Evolutionary conservation across 345 rosid genomes (phyloP), one percentile per base, ranked within the genome.

Genomic region (Bretschneidera sinensis): DNA sequence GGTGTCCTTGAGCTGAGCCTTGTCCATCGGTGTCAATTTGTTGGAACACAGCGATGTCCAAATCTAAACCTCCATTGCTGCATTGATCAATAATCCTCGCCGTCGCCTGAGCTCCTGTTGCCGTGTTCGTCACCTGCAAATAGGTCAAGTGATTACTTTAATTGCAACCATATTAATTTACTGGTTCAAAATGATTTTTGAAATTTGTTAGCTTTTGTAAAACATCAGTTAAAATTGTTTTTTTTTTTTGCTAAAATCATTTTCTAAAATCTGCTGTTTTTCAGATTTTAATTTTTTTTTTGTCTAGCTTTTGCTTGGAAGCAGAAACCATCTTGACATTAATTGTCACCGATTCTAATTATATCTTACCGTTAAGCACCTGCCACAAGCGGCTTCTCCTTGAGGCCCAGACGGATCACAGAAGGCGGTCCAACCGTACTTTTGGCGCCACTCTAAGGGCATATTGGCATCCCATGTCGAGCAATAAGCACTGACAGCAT

Each of bases 81-180:
- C 95, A 85, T 51, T 87, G 86, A 60, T 87, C 90, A 13, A 82
- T 83, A 17, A 87, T 87, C 48, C 95, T 79, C 61, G 72, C 91
- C 0, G 74, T 82, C 39, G 64, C 62, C 18, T 55, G 71, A 24
- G 82, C 72, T 34, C 77, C 65, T 0, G 85, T 87, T 24, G 74
- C 28, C 5, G 79, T 70, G 43, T 87, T 87, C 1, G 75, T 87
- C 66, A 87, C 84, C 91, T 84, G 48, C 59, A 55, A 5, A 9
- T 6, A 35, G 43, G n/a, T n/a, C n/a, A n/a, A n/a, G n/a, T n/a
- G n/a, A n/a, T n/a, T n/a, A n/a, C n/a, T n/a, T n/a, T n/a, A n/a
- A n/a, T n/a, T n/a, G n/a, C n/a, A n/a, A n/a, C n/a, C n/a, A n/a
- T n/a, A n/a, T n/a, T n/a, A n/a, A n/a, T n/a, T n/a, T n/a, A n/a